Percentiles rank a stretch among this genome's conserved stretches.
These are phyloP conservation scores for Sporothrix euskadiensis DNA, from an alignment of 2,329 filamentous ascomycete genomes.

Conservation along the genomic window DNA sequence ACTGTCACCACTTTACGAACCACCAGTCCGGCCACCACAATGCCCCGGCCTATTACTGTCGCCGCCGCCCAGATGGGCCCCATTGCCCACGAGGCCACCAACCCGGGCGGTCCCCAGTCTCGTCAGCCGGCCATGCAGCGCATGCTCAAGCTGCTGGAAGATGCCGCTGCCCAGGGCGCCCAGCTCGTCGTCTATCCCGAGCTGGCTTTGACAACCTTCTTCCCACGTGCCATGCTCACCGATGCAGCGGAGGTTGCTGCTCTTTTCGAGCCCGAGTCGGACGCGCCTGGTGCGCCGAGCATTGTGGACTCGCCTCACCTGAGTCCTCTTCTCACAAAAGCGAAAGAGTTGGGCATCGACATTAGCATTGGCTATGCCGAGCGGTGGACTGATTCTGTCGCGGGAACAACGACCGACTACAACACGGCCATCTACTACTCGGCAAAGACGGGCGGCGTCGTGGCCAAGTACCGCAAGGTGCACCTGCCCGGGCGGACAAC, in stretches of 20 bases:
- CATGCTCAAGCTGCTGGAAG: constrained; percentile 51
- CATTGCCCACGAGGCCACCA: constrained; percentile 38
- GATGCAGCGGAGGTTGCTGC: constrained; percentile 45
- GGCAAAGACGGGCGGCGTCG: constrained; percentile 43
- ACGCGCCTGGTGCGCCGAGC: constrained; percentile 36
- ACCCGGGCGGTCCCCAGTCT: constrained; percentile 39
- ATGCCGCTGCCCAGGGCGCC: constrained; percentile 47
- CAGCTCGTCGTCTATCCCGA: constrained; percentile 57
- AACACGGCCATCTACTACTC: constrained; percentile 57
- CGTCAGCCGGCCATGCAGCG: constrained; percentile 48
- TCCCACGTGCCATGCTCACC: constrained; percentile 52
- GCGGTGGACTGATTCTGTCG: constrained; percentile 39
- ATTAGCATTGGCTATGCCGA: constrained; percentile 57
- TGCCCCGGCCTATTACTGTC: constrained; percentile 38
- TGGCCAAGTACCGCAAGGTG: constrained; percentile 57
- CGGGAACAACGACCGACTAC: constrained; percentile 44
- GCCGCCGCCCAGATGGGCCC: constrained; percentile 57
- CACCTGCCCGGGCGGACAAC: constrained; percentile 57
- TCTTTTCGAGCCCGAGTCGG: constrained; percentile 53
- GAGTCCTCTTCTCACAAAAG: constrained; percentile 51
- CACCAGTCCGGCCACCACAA: background rate
- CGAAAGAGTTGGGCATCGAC: constrained; percentile 50
- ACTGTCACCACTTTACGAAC: background rate
- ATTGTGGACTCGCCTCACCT: constrained; percentile 46
- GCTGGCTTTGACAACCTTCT: constrained; percentile 58